A percentile compares a stretch with the other conserved stretches of the same genome.
Evolutionary conservation across 2,329 filamentous ascomycete species (phyloP).

Genomic region (Stagonosporopsis vannaccii): DNA sequence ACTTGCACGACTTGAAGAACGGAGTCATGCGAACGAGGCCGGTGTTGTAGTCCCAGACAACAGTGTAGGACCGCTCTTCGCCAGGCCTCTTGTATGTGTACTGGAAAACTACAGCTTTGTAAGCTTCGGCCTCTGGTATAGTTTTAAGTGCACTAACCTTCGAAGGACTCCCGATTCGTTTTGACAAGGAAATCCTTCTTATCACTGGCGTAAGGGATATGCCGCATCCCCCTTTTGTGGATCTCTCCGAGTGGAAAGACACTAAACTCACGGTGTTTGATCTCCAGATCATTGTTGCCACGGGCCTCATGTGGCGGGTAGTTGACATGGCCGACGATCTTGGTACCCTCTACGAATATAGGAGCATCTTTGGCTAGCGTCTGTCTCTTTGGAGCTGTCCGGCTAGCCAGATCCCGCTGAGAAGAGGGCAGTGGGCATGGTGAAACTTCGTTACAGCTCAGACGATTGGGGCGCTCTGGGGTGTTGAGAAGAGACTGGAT

Average conservation of each 20-base stretch:
- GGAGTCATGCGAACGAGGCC: slow-evolving; percentile 93
- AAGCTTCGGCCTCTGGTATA: slow-evolving; percentile 9
- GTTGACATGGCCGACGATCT: slow-evolving; percentile 71
- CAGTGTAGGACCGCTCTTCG: slow-evolving; percentile 69
- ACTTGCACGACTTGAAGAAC: slow-evolving; percentile 90
- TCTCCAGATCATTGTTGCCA: slow-evolving; percentile 61
- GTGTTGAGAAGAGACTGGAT: slow-evolving; percentile 53
- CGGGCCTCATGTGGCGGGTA: slow-evolving; percentile 75
- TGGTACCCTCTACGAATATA: slow-evolving; percentile 65
- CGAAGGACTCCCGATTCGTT: slow-evolving; percentile 86
- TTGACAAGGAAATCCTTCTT: slow-evolving; percentile 89
- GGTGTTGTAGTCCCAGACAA: slow-evolving; percentile 98
- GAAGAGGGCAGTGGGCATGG: slow-evolving; percentile 16
- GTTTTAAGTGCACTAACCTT: slow-evolving; percentile 65
- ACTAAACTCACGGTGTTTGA: slow-evolving; percentile 68
- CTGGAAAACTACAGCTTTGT: slow-evolving; percentile 70
- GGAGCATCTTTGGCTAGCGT: slow-evolving; percentile 72
- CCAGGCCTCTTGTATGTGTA: slow-evolving; percentile 80
- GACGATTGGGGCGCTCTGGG: slow-evolving; percentile 25
- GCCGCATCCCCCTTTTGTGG: slow-evolving; percentile 56
- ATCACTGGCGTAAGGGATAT: slow-evolving; percentile 93
- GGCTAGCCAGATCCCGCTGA: slow-evolving; percentile 15
- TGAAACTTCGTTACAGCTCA: background rate
- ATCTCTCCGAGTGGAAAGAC: slow-evolving; percentile 72
- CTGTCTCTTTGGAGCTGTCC: slow-evolving; percentile 46